These are phyloP conservation scores for Candida mesenterica DNA, from an alignment of 1,139 yeast genomes.

Conservation along the genomic window DNA sequence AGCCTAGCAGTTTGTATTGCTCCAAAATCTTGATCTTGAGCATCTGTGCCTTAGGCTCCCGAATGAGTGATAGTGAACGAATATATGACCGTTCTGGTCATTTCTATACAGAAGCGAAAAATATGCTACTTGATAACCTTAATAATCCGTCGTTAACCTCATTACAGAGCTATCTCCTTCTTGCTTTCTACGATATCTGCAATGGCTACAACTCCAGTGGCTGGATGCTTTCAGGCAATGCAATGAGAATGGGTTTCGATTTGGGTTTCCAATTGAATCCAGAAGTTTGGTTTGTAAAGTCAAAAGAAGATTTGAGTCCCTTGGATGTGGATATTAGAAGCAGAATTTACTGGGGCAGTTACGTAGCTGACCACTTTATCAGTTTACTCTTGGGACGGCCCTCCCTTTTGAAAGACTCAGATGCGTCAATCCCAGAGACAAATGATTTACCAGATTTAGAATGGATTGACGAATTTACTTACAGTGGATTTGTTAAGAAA, in stretches of 20 bases:
- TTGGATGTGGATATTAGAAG: conserved; percentile 55
- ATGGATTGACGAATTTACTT: conserved; percentile 51
- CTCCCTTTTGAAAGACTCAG: conserved; percentile 52
- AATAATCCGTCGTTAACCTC: conserved; percentile 43
- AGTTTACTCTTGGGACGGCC: conserved; percentile 60
- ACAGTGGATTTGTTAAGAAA: conserved; percentile 19
- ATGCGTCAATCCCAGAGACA: conserved; percentile 61
- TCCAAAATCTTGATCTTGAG: conserved; percentile 51
- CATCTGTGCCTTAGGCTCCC: conserved; percentile 56
- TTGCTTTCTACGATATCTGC: conserved; percentile 58
- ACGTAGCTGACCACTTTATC: conserved; percentile 62
- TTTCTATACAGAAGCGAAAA: conserved; percentile 50
- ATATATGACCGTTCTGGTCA: conserved; percentile 35
- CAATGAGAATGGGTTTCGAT: conserved; percentile 64
- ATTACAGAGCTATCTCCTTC: conserved; percentile 47
- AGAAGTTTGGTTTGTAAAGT: conserved; percentile 50
- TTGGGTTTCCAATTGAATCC: conserved; percentile 65
- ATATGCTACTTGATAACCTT: conserved; percentile 37
- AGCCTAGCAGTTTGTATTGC: conserved; percentile 47
- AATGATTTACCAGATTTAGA: conserved; percentile 60
- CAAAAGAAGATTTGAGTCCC: conserved; percentile 27
- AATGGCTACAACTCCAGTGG: conserved; percentile 56
- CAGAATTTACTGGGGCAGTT: conserved; percentile 67
- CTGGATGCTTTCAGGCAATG: conserved; percentile 62
- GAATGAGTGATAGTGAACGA: conserved; percentile 44